Evolutionary conservation across 2,329 filamentous ascomycete genomes (phyloP).

Genomic region (Pseudofabraea citricarpa): DNA sequence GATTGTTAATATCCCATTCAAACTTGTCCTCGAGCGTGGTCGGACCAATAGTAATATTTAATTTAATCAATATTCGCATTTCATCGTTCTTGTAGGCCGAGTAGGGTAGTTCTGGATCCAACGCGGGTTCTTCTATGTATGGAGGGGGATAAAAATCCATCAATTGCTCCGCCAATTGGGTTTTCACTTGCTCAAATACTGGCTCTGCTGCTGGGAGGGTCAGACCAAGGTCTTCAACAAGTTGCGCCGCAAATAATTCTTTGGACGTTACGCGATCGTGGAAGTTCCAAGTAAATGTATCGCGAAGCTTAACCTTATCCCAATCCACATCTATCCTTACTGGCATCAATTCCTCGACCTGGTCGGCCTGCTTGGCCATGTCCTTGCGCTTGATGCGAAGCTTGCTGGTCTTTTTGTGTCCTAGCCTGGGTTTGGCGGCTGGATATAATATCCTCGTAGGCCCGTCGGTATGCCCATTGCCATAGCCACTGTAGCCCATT

Average conservation of each 20-base stretch:
- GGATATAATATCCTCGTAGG: conserved; percentile 75
- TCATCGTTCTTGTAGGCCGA: conserved; percentile 97
- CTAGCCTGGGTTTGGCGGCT: conserved; percentile 67
- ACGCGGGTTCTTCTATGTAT: conserved; percentile 81
- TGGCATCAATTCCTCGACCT: conserved; percentile 86
- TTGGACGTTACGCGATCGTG: conserved; percentile 80
- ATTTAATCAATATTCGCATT: conserved; percentile 92
- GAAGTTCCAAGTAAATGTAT: conserved; percentile 98
- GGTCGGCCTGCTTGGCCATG: conserved; percentile 79
- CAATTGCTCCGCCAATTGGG: conserved; percentile 82
- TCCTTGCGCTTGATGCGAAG: conserved; percentile 76
- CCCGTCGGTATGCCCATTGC: conserved; percentile 79
- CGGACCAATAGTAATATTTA: conserved; percentile 95
- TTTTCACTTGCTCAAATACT: conserved; percentile 53
- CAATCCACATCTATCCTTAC: conserved; percentile 89
- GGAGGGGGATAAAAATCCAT: conserved; percentile 91
- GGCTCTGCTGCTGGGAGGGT: conserved; percentile 66
- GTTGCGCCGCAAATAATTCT: conserved; percentile 79
- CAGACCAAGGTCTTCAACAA: conserved; percentile 85
- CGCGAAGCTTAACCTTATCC: conserved; percentile 91
- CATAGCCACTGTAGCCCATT: conserved; percentile 81
- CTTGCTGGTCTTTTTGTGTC: conserved; percentile 68
- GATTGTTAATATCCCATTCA: conserved; percentile 98
- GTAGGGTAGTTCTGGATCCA: conserved; percentile 88
- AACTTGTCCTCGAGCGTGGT: conserved; percentile 96